Evolutionary conservation across 331 rosid species (phyloP).

Genomic region (Telfairia occidentalis): DNA sequence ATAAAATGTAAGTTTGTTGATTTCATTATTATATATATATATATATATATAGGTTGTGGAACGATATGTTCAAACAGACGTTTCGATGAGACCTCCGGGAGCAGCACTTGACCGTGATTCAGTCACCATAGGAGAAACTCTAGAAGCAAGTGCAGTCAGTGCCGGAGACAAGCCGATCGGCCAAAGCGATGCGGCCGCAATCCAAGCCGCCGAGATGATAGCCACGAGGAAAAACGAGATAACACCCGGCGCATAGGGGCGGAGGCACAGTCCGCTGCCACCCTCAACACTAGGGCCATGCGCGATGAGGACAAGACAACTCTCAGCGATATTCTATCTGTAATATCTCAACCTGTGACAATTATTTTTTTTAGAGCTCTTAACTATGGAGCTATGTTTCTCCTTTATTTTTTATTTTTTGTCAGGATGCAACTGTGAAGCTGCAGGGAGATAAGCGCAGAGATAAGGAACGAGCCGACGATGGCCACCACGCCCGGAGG

Average conservation of each 20-base stretch:
- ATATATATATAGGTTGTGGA: slow-evolving; percentile 23
- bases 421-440: slow-evolving; percentile 32
- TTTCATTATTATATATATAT: too few species aligned
- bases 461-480: slow-evolving; percentile 39
- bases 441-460: slow-evolving; percentile 38
- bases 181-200: slow-evolving; percentile 33
- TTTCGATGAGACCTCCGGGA: slow-evolving; percentile 20
- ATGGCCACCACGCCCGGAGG: slow-evolving; percentile 55
- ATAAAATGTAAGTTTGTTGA: background rate
- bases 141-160: slow-evolving; percentile 31
- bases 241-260: slow-evolving; percentile 27
- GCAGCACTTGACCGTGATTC: slow-evolving; percentile 22
- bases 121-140: slow-evolving; percentile 49
- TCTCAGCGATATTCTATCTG: slow-evolving; percentile 29
- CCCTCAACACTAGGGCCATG: slow-evolving; percentile 22
- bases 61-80: slow-evolving; percentile 34
- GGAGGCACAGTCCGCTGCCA: slow-evolving; percentile 36
- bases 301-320: slow-evolving; percentile 21
- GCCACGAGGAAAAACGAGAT: slow-evolving; percentile 24
- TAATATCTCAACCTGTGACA: too few species aligned
- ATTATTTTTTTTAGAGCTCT: too few species aligned
- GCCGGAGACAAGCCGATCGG: slow-evolving; percentile 34
- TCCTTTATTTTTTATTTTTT: background rate
- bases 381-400: background rate
- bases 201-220: slow-evolving; percentile 35